Conservation (phyloP, 805 yeast species). For the Isabelozyma rhagii region DNA sequence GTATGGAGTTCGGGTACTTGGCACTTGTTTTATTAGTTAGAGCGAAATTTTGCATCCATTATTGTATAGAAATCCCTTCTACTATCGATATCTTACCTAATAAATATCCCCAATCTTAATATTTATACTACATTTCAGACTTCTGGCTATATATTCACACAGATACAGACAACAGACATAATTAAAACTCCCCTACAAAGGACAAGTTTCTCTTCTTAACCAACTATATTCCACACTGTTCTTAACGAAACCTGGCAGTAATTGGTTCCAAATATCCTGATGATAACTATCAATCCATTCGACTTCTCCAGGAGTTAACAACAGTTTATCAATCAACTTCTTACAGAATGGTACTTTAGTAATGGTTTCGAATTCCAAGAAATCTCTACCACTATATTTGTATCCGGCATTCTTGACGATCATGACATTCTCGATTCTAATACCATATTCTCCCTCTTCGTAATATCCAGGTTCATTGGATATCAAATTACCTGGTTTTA, state of each 20-base stretch:
- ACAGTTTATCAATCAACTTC: slow-evolving; percentile 58
- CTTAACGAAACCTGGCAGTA: slow-evolving; percentile 38
- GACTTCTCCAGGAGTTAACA: slow-evolving; percentile 62
- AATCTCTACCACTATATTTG: slow-evolving; percentile 51
- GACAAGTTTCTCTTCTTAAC: slow-evolving; percentile 48
- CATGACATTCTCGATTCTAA: slow-evolving; percentile 54
- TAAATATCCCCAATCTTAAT: too few relatives aligned
- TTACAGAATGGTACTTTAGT: slow-evolving; percentile 84
- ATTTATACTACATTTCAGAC: not conserved
- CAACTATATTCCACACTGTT: slow-evolving; percentile 41
- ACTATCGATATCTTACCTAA: too few relatives aligned
- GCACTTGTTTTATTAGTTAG: too few relatives aligned
- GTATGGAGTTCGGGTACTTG: too few relatives aligned
- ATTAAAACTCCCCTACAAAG: slow-evolving; percentile 9
- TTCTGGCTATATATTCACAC: not conserved
- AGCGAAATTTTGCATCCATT: too few relatives aligned
- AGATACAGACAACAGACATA: not conserved
- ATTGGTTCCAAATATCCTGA: slow-evolving; percentile 47
- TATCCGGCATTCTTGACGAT: slow-evolving; percentile 40
- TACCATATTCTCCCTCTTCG: slow-evolving; percentile 58
- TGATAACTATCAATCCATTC: slow-evolving; percentile 71
- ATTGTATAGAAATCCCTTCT: too few relatives aligned
- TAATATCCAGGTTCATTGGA: slow-evolving; percentile 66
- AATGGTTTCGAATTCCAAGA: slow-evolving; percentile 74
- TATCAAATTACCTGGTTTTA: slow-evolving; percentile 52